Evolutionary conservation across 2,329 filamentous ascomycete species (phyloP).

Genomic region (Colletotrichum sp.): DNA sequence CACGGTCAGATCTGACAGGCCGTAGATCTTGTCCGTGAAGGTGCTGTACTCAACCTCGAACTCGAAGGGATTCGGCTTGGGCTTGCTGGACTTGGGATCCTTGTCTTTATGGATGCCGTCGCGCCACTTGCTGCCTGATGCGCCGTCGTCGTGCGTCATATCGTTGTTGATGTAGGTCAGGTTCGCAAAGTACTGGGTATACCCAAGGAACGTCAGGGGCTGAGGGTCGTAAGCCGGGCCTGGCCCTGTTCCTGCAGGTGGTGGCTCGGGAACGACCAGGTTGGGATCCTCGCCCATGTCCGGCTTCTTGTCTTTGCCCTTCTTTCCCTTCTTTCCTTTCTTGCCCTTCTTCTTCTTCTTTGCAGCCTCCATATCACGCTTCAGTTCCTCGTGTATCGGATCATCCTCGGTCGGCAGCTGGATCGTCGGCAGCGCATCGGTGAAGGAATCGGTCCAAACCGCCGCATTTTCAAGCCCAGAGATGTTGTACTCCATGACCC

Average conservation of each 20-base stretch:
- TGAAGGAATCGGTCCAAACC: slow-evolving; percentile 46
- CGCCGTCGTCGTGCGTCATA: slow-evolving; percentile 40
- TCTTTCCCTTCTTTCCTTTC: slow-evolving; percentile 44
- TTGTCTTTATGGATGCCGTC: slow-evolving; percentile 68
- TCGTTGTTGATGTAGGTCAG: slow-evolving; percentile 88
- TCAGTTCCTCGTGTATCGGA: slow-evolving; percentile 29
- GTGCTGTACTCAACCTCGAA: slow-evolving; percentile 91
- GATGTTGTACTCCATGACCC: slow-evolving; percentile 95
- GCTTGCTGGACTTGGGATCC: slow-evolving; percentile 55
- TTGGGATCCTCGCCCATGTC: slow-evolving; percentile 63
- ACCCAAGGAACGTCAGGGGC: slow-evolving; percentile 77
- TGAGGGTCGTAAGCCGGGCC: slow-evolving; percentile 93
- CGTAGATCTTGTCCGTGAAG: slow-evolving; percentile 75
- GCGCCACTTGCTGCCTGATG: slow-evolving; percentile 58
- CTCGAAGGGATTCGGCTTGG: slow-evolving; percentile 67
- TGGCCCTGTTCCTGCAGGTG: slow-evolving; percentile 73
- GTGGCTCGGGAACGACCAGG: slow-evolving; percentile 71
- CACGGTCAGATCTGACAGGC: slow-evolving; percentile 83
- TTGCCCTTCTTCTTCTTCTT: slow-evolving; percentile 40
- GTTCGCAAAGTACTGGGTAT: slow-evolving; percentile 93
- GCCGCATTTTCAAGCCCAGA: slow-evolving; percentile 69
- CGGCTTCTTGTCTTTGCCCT: slow-evolving; percentile 43
- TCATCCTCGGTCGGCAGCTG: slow-evolving; percentile 19
- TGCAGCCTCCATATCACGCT: slow-evolving; percentile 30
- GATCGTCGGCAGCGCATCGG: not conserved